Base-by-base conservation (phyloP, 2,329 filamentous ascomycete species). In the Clonostachys byssicola region DNA sequence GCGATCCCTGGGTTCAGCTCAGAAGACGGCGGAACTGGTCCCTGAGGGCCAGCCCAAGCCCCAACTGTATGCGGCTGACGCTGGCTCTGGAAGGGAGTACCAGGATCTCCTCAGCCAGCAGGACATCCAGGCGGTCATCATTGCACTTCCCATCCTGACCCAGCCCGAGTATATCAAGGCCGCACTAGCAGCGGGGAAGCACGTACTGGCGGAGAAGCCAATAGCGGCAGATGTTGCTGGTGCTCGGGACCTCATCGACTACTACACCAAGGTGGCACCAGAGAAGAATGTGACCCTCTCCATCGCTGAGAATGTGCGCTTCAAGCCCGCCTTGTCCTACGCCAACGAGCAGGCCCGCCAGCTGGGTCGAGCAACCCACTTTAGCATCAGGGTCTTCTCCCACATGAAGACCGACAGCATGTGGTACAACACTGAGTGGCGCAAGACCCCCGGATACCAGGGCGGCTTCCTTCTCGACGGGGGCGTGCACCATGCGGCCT, bases 281-380 rank as follows among this genome's bases (percentile, higher is more conserved):
- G 56, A 57, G 12, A 54, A 51, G 34, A 50, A 49, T 34, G 58
- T 58, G 12, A 75, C 74, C 6, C 81, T 82, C 66, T 72, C 72
- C 13, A 75, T 92, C 5, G 88, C 85, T 0, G 88, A 92, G 64
- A 90, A 92, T 65, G 87, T 81, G 60, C 77, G 88, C 44, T 90
- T 82, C 66, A 63, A 79, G 47, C 70, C 77, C 33, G 70, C 71
- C 12, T 82, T 81, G 57, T 49, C 63, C 12, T 77, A 76, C 54
- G 85, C 73, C 0, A 64, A 80, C 9, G 61, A 73, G 50, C 65
- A 71, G 43, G 66, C 54, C 17, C 54, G 47, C 12, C 45, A 51
- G 36, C 46, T 68, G 9, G 65, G 65, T 41, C 52, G 48, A 42
- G 53, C 66, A 20, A 60, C 60, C 68, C 75, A 68, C 13, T 86